Base-by-base conservation (phyloP, 2,329 filamentous ascomycete species). In the Calycina herbarum region DNA sequence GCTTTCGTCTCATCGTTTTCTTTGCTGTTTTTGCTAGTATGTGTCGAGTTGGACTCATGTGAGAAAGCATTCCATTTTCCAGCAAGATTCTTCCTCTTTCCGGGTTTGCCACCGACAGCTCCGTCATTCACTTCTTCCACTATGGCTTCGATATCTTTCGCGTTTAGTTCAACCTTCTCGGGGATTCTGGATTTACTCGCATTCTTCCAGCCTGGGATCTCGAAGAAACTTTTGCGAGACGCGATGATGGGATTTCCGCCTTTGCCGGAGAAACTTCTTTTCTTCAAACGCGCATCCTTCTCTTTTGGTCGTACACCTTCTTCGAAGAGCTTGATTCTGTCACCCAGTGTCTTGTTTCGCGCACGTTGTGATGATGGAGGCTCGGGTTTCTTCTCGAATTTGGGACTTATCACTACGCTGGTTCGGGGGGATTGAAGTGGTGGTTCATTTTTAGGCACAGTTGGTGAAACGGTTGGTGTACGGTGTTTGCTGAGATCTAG, bases 281-380 rank as follows among this genome's bases (percentile, higher is more conserved):
- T 66, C 63, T 61, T 63, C 17, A 40, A 17, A 29, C 58, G 66
- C n/a, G 27, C 17, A 27, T 27, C 61, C 8, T 27, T 58, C 27
- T 35, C 54, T 38, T 63, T 63, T 11, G 38, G 31, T 0, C 57
- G 38, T 17, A 15, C 58, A 17, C 64, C 65, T 1, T 40, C 61
- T 56, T 74, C 73, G 40, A 74, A 75, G 1, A 72, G 64, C 31
- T 69, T 72, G 11, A 75, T 62, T 56, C 67, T 72, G 29, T 75
- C 73, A 20, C 57, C 69, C 42, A 75, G 71, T 7, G 61, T n/a
- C 10, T 67, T 64, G 45, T 66, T 71, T 17, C 62, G 69, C 24
- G 57, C n/a, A 40, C 38, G 60, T 5, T 62, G 66, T 61, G 27
- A n/a, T n/a, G 38, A 42, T 29, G 11, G 13, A 24, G 24, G 24